Base-by-base conservation (phyloP, 805 yeast species). In the Candida nemodendra region DNA sequence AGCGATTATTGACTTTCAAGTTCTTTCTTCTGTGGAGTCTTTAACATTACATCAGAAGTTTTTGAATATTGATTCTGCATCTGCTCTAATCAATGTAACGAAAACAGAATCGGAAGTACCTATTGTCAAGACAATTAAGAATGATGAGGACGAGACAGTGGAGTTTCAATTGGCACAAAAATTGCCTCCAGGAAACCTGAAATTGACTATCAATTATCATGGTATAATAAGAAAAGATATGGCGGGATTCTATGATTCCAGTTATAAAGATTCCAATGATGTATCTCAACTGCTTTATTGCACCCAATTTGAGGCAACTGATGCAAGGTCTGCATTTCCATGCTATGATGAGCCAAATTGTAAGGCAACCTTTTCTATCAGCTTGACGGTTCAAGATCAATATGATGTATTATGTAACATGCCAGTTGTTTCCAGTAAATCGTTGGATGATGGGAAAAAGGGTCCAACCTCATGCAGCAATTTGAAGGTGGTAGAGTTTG, bases 231-330 rank as follows among this genome's bases (percentile, higher is more conserved):
- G 74, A 54, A 66, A 68, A 15, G 76, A 76, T 48, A 74, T 76
- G 80, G 72, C 74, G 4, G 81, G 80, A 3, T 74, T 76, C 54
- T 76, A 76, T 57, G 62, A 68, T 36, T 72, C 79, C 6, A 58
- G 61, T 23, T 74, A 74, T 48, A 46, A 50, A 18, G 70, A 68
- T 38, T 38, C 41, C 6, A 45, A 63, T 9, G 74, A 68, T 4
- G 55, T 48, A 17, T 54, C 54, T 9, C 65, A 68, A 39, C 48
- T 51, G 32, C 68, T 74, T 66, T 60, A 72, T 9, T 65, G 75
- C 14, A 76, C 81, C 9, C 81, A 76, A 49, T 75, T 76, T 39
- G 81, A 76, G 56, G 76, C 81, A 17, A 72, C 78, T 3, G 80
- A 74, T 49, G 80, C 80, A 14, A 62, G 81, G 50, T 65, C 77